Conservation (phyloP, 1,284 basidiomycete genomes). For the Sporisorium scitamineum region DNA sequence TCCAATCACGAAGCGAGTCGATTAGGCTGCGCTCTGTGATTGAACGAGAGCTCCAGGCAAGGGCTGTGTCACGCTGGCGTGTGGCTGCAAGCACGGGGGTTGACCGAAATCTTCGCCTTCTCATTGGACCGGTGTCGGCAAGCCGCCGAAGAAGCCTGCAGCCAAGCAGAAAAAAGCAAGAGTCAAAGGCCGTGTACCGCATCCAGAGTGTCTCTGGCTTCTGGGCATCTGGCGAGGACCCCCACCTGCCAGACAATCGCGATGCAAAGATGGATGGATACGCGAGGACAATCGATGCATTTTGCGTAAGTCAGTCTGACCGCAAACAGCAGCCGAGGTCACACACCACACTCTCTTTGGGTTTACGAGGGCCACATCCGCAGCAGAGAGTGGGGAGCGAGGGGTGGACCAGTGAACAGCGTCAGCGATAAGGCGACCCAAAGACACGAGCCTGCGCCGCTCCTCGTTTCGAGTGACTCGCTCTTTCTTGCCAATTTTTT, state of each 20-base stretch:
- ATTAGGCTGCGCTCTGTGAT: slow-evolving; percentile 21
- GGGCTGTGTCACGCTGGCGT: background rate
- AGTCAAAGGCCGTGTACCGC: background rate
- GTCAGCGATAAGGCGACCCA: background rate
- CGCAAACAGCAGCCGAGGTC: background rate
- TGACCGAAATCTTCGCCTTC: slow-evolving; percentile 16
- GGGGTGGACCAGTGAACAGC: too few species aligned
- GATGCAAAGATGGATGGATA: background rate
- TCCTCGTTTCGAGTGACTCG: too few species aligned
- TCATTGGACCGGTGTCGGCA: slow-evolving; percentile 17
- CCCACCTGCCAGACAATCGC: too few species aligned
- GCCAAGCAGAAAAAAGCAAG: background rate
- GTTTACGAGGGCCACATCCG: background rate
- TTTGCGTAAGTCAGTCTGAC: background rate
- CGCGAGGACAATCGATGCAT: background rate
- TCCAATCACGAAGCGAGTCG: slow-evolving; percentile 10
- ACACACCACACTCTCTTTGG: too few species aligned
- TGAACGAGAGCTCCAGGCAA: background rate
- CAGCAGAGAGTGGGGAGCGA: too few species aligned
- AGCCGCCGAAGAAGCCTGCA: slow-evolving; percentile 11
- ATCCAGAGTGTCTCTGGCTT: background rate
- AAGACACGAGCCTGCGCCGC: too few species aligned
- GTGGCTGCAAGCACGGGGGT: slow-evolving; percentile 19
- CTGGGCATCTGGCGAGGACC: background rate
- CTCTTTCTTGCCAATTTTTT: too few species aligned